A percentile compares a stretch with the other conserved stretches of the same genome.
Conservation (phyloP, 2,329 filamentous ascomycete genomes). For the Tolypocladium capitatum region DNA sequence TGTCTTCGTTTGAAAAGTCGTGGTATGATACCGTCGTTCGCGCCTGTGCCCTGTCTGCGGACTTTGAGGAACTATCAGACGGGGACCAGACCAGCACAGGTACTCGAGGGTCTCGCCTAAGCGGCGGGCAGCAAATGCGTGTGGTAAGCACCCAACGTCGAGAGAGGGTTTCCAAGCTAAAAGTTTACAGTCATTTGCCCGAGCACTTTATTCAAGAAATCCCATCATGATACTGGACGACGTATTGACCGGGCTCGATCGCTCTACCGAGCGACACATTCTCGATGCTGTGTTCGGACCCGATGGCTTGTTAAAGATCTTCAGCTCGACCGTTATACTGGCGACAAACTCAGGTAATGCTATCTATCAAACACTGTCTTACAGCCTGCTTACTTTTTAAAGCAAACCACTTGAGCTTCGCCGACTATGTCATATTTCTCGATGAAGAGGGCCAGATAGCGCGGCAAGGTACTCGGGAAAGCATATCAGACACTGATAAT, state of each 20-base stretch:
- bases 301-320: slow-evolving; percentile 15
- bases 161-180: background rate
- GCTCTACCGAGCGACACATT: slow-evolving; percentile 23
- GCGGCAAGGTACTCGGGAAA: slow-evolving; percentile 9
- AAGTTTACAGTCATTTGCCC: slow-evolving; percentile 8
- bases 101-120: slow-evolving; percentile 10
- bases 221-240: slow-evolving; percentile 18
- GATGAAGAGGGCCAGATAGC: slow-evolving; percentile 9
- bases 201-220: slow-evolving; percentile 12
- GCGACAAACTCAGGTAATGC: slow-evolving; percentile 13
- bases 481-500: slow-evolving; percentile 1
- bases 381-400: background rate
- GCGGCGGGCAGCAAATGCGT: slow-evolving; percentile 15
- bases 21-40: slow-evolving; percentile 10
- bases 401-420: slow-evolving; percentile 11
- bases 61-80: slow-evolving; percentile 9
- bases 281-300: slow-evolving; percentile 20
- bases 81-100: slow-evolving; percentile 11
- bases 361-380: background rate
- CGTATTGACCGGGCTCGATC: slow-evolving; percentile 21
- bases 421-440: slow-evolving; percentile 12
- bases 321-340: slow-evolving; percentile 12
- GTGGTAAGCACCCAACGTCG: slow-evolving; percentile 6
- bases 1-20: slow-evolving; percentile 5
- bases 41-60: slow-evolving; percentile 8